Base-by-base conservation (phyloP, 257 asterid species). In the Cinchona pubescens region DNA sequence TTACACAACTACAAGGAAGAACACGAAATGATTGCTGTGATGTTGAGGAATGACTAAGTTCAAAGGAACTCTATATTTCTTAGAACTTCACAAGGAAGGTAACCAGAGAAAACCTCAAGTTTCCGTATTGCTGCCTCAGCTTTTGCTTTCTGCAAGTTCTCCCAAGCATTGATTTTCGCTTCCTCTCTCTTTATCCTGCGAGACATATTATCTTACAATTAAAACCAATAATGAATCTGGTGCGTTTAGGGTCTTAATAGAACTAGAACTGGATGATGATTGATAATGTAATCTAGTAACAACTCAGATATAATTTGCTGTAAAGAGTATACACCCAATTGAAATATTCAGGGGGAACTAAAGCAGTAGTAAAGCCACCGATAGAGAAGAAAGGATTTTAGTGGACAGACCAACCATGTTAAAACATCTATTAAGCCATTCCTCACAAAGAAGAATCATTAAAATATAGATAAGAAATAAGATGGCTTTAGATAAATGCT, bases 61-160 rank as follows among this genome's bases (percentile, higher is more conserved):
- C n/a, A n/a, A n/a, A n/a, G n/a, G n/a, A n/a, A n/a, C n/a, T 12
- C 16, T 6, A 59, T 48, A 67, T 38, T 78, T 34, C 40, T 7
- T 16, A n/a, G 53, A 51, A 76, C 19, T 78, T 65, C 40, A 67
- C 62, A 58, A 58, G 71, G 9, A n/a, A 56, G 19, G 75, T 5
- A 45, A 56, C 25, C 18, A 45, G 71, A 72, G 70, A 83, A 30
- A 70, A 91, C 87, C 97, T 91, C 97, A 4, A 91, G 97, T 79
- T 88, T 88, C 15, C 86, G 88, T 61, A 89, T 76, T 45, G 94
- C 90, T 42, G 96, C 96, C 85, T 92, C 97, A 32, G 98, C 96
- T 83, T 91, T 91, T 45, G 96, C 98, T 87, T 88, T 91, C 75
- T 92, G 97, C 86, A 92, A 83, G 77, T 92, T 92, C 86, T 90